phyloP scores from a whole-genome alignment of 768 basidiomycete genomes.

The Strobilomyces dryophilus region DNA sequence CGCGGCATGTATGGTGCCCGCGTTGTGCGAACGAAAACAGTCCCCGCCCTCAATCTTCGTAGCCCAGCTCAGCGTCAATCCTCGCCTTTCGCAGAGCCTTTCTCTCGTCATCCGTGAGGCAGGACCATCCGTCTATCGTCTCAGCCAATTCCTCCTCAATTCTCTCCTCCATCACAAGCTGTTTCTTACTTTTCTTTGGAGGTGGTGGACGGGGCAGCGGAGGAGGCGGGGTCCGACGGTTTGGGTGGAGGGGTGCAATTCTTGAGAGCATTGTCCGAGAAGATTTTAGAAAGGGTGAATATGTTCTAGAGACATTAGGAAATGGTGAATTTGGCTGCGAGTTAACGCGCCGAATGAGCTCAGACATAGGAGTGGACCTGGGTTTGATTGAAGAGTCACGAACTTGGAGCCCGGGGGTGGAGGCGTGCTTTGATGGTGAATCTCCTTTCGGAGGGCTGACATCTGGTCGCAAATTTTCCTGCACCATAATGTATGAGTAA shows the following conservation, averaged over 20 bases:
- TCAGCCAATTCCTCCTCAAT: slow-evolving; percentile 81
- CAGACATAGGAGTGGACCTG: slow-evolving; percentile 63
- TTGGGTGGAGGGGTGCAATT: slow-evolving; percentile 75
- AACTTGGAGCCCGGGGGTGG: slow-evolving; percentile 7
- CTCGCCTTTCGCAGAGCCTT: slow-evolving; percentile 55
- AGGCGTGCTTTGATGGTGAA: slow-evolving; percentile 4
- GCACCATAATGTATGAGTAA: neutral
- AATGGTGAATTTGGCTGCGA: slow-evolving; percentile 60
- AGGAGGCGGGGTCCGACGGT: slow-evolving; percentile 69
- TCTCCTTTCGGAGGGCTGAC: slow-evolving; percentile 1
- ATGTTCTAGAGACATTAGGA: slow-evolving; percentile 30
- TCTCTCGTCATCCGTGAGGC: slow-evolving; percentile 39
- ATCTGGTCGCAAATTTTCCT: slow-evolving; percentile 14
- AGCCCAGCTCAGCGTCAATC: slow-evolving; percentile 59
- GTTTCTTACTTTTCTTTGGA: slow-evolving; percentile 77
- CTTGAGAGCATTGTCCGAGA: slow-evolving; percentile 57
- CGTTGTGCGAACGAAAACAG: neutral
- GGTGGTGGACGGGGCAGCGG: slow-evolving; percentile 67
- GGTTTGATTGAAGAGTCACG: slow-evolving; percentile 45
- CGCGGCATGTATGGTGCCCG: neutral
- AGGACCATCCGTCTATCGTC: slow-evolving; percentile 61
- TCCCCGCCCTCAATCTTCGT: slow-evolving; percentile 34
- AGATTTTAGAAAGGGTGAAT: slow-evolving; percentile 64
- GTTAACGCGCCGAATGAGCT: slow-evolving; percentile 69
- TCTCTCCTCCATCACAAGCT: slow-evolving; percentile 67